Percentiles rank a stretch among this genome's conserved stretches.
These are phyloP conservation scores for Trichoderma erinaceum DNA, from an alignment of 495 filamentous ascomycete genomes.

Conservation along the genomic window DNA sequence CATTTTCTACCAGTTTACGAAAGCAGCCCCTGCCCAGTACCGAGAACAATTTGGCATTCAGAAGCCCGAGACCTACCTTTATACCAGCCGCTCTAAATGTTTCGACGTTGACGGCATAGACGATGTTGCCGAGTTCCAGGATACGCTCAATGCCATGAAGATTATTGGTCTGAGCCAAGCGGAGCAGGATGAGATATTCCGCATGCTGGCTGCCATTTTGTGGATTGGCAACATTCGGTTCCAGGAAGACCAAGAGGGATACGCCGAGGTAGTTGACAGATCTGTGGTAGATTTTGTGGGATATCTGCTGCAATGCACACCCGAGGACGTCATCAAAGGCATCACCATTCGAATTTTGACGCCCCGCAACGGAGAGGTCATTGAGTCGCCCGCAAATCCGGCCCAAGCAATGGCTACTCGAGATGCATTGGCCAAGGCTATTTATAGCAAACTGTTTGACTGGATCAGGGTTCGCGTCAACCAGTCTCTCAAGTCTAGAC, in stretches of 20 bases:
- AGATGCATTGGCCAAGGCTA: conserved; percentile 88
- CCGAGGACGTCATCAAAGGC: conserved; percentile 73
- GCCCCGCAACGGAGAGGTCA: conserved; percentile 77
- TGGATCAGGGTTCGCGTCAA: conserved; percentile 97
- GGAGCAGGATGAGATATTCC: conserved; percentile 96
- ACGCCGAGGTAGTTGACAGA: conserved; percentile 76
- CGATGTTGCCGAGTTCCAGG: conserved; percentile 81
- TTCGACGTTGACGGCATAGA: conserved; percentile 90
- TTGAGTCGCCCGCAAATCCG: conserved; percentile 87
- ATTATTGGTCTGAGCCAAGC: conserved; percentile 81
- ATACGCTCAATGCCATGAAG: conserved; percentile 91
- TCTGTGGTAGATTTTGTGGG: conserved; percentile 91
- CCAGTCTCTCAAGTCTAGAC: conserved; percentile 74
- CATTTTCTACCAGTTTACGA: conserved; percentile 99
- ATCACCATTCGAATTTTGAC: conserved; percentile 86
- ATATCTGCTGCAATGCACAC: conserved; percentile 85
- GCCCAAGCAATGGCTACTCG: conserved; percentile 87
- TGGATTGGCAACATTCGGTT: conserved; percentile 96
- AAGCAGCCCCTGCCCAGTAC: conserved; percentile 82
- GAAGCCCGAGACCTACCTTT: conserved; percentile 87
- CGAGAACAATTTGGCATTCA: conserved; percentile 82
- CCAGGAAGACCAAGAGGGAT: conserved; percentile 78
- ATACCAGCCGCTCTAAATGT: conserved; percentile 91
- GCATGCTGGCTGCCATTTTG: conserved; percentile 85
- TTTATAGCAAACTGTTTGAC: conserved; percentile 97